Evolutionary conservation across 1,139 yeast species (phyloP).

Genomic region (Yamadazyma buinensis): DNA sequence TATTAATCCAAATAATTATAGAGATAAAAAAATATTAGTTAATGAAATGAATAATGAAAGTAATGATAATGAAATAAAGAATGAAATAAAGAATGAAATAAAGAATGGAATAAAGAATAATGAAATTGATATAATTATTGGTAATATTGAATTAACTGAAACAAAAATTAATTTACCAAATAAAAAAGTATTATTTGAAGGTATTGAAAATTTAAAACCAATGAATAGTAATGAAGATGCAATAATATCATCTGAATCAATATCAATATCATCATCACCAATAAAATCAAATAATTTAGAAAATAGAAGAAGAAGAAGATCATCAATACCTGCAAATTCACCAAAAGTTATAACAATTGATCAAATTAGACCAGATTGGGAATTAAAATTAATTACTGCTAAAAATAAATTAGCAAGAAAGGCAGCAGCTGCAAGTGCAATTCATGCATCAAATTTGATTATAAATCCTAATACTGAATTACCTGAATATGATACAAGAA

Average conservation of each 20-base stretch:
- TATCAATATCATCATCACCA: conserved; percentile 1
- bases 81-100: neutral
- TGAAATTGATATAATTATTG: neutral
- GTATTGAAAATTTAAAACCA: neutral
- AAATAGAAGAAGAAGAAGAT: conserved; percentile 20
- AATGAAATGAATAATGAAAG: neutral
- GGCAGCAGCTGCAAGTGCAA: conserved; percentile 91
- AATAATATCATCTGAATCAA: conserved; percentile 12
- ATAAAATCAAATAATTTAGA: neutral
- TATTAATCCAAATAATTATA: conserved; percentile 23
- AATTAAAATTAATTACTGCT: conserved; percentile 63
- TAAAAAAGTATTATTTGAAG: neutral
- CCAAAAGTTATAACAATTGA: conserved; percentile 75
- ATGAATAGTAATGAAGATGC: conserved; percentile 10
- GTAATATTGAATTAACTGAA: neutral
- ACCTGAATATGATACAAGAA: conserved; percentile 17
- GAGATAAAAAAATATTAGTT: neutral
- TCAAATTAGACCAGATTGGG: conserved; percentile 91
- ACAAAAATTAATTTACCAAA: neutral
- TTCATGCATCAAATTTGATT: conserved; percentile 75
- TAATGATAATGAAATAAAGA: neutral
- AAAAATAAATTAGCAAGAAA: conserved; percentile 75
- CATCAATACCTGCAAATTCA: conserved; percentile 57
- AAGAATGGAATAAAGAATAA: neutral
- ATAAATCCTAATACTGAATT: conserved; percentile 26